Percentiles rank a stretch among this genome's conserved stretches.
Evolutionary conservation across 495 filamentous ascomycete genomes (phyloP).

Genomic region (Pseudevernia furfuracea): DNA sequence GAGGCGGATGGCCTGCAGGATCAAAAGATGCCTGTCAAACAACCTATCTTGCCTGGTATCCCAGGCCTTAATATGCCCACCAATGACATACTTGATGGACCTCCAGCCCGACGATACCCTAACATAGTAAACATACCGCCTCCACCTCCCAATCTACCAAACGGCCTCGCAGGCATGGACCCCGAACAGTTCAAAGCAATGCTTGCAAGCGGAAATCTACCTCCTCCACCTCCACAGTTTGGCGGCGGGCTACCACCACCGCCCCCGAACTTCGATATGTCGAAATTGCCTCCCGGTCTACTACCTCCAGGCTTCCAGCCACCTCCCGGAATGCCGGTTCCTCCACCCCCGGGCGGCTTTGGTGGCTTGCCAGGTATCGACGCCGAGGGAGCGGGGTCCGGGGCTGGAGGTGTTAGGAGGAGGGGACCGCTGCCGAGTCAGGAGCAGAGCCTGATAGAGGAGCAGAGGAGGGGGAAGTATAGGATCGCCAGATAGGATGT

Average conservation of each 20-base stretch:
- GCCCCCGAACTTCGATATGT: conserved; percentile 57
- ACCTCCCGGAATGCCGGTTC: conserved; percentile 33
- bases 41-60: conserved; percentile 46
- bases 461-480: conserved; percentile 61
- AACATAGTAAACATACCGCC: conserved; percentile 44
- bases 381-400: conserved; percentile 30
- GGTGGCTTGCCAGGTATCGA: conserved; percentile 44
- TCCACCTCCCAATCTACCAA: conserved; percentile 43
- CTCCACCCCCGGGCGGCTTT: conserved; percentile 24
- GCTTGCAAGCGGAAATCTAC: conserved; percentile 37
- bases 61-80: conserved; percentile 33
- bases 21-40: conserved; percentile 66
- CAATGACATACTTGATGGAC: conserved; percentile 34
- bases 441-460: conserved; percentile 69
- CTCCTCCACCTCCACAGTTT: conserved; percentile 42
- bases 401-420: conserved; percentile 40
- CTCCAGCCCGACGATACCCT: conserved; percentile 37
- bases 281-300: conserved; percentile 48
- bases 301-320: conserved; percentile 41
- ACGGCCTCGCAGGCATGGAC: conserved; percentile 49
- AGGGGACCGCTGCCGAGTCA: conserved; percentile 71
- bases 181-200: conserved; percentile 42
- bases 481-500: conserved; percentile 32
- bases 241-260: conserved; percentile 43
- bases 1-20: conserved; percentile 91